Percentiles rank a stretch among this genome's conserved stretches.
These are phyloP conservation scores for Trypanosoma melophagium DNA, from an alignment of 208 protist genomes.

Conservation along the genomic window DNA sequence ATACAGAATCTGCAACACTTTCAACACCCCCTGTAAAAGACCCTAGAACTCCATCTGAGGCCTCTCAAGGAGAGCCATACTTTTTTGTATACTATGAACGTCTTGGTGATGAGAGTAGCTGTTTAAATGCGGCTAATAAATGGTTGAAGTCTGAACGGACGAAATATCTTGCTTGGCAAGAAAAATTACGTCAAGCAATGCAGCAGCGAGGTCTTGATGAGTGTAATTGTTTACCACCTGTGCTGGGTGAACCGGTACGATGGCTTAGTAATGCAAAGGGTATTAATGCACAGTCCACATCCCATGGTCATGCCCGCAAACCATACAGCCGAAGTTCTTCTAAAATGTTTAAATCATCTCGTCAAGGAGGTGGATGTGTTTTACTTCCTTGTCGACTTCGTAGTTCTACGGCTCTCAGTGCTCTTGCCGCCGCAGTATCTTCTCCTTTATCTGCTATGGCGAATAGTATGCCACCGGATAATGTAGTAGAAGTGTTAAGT, in stretches of 20 bases:
- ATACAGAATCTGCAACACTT: not conserved
- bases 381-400: slow-evolving; percentile 33
- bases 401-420: too few relatives aligned
- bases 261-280: slow-evolving; percentile 37
- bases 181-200: slow-evolving; percentile 16
- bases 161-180: slow-evolving; percentile 43
- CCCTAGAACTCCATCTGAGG: not conserved
- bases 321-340: slow-evolving; percentile 38
- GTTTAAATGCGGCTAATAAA: slow-evolving; percentile 38
- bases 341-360: slow-evolving; percentile 49
- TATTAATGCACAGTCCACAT: not conserved
- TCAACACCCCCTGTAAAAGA: not conserved
- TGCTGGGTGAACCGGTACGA: slow-evolving; percentile 55
- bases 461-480: too few relatives aligned
- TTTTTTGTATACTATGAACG: slow-evolving; percentile 69
- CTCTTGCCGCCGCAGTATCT: too few relatives aligned
- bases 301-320: slow-evolving; percentile 22
- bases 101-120: slow-evolving; percentile 54
- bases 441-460: too few relatives aligned
- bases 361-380: slow-evolving; percentile 37
- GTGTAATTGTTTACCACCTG: slow-evolving; percentile 5
- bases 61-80: not conserved
- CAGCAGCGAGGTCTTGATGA: slow-evolving; percentile 26
- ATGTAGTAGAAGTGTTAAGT: not conserved
- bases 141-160: slow-evolving; percentile 53